Base-by-base conservation (phyloP, 2,329 filamentous ascomycete genomes). In the Uncinocarpus reesii region DNA sequence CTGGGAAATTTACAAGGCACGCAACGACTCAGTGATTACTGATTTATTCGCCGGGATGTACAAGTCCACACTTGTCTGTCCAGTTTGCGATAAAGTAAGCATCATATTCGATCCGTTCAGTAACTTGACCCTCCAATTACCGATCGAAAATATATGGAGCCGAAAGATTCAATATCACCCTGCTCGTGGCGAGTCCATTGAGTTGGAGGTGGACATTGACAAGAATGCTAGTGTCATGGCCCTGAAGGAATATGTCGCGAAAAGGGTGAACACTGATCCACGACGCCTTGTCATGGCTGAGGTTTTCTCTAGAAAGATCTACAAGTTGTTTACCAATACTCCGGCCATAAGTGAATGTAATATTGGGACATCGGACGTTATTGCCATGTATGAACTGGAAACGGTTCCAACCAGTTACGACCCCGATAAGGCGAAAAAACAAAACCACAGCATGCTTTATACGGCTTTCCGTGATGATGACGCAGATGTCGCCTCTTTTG, bases 81-180 rank as follows among this genome's bases (percentile, higher is more conserved):
- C 92, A 0, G 78, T 77, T 6, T 98, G 92, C 64, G 77, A 83
- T 57, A 98, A 96, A 69, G 84, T 96, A 66, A 95, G 89, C 76
- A 95, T 98, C 58, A 96, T 92, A 0, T 98, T 98, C 61, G 92
- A 98, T 63, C 92, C 92, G 0, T 98, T 94, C 73, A 95, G 88
- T 65, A 92, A 93, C 55, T 70, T 98, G 51, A 95, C 92, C 0
- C 71, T 98, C 20, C 92, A 93, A 49, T 71, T 98, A 28, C 92
- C 92, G 0, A 79, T 95, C 47, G 84, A 92, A 63, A 88, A 83
- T 55, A 76, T 86, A 37, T 95, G 87, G 84, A 75, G 72, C 50
- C 83, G 83, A 55, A 74, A 76, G 1, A 71, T 96, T 56, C 82
- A 78, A 48, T 95, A 84, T 62, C 83, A 86, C 52, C 88, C 89